Percentiles rank a stretch among this genome's conserved stretches.
These are phyloP conservation scores for Dichomitus squalens DNA, from an alignment of 1,284 basidiomycete species.

Conservation along the genomic window DNA sequence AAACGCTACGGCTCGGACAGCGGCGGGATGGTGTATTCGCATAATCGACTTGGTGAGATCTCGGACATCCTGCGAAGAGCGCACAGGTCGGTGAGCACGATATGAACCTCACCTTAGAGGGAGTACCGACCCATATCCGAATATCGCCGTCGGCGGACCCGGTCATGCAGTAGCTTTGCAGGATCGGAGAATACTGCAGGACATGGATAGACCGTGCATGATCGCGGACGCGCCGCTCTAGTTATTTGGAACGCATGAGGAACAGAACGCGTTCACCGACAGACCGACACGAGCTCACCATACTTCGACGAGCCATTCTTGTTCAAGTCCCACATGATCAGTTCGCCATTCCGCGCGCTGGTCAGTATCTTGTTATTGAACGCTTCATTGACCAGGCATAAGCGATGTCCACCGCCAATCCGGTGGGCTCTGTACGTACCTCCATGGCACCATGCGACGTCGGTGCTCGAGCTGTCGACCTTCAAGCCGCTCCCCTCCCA, in stretches of 20 bases:
- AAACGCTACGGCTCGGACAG: slow-evolving; percentile 74
- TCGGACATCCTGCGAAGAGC: slow-evolving; percentile 66
- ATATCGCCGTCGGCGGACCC: slow-evolving; percentile 84
- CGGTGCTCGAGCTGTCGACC: slow-evolving; percentile 74
- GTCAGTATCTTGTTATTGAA: slow-evolving; percentile 83
- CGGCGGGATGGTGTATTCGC: slow-evolving; percentile 73
- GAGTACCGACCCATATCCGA: slow-evolving; percentile 74
- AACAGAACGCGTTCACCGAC: background rate
- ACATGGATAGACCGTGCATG: slow-evolving; percentile 79
- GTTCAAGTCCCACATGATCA: slow-evolving; percentile 84
- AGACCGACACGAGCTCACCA: slow-evolving; percentile 47
- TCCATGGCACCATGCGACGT: slow-evolving; percentile 81
- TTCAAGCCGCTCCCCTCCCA: slow-evolving; percentile 77
- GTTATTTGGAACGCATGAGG: background rate
- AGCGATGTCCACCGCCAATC: background rate
- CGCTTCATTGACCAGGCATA: slow-evolving; percentile 43
- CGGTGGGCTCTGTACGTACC: slow-evolving; percentile 47
- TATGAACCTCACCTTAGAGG: background rate
- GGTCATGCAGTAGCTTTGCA: slow-evolving; percentile 75
- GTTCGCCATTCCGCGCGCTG: slow-evolving; percentile 81
- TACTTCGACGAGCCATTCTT: slow-evolving; percentile 69
- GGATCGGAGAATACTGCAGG: slow-evolving; percentile 62
- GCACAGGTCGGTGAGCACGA: background rate
- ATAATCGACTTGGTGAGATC: slow-evolving; percentile 69
- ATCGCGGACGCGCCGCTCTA: slow-evolving; percentile 74